phyloP scores from a whole-genome alignment of 768 basidiomycete genomes.

The Lentinula sp. region DNA sequence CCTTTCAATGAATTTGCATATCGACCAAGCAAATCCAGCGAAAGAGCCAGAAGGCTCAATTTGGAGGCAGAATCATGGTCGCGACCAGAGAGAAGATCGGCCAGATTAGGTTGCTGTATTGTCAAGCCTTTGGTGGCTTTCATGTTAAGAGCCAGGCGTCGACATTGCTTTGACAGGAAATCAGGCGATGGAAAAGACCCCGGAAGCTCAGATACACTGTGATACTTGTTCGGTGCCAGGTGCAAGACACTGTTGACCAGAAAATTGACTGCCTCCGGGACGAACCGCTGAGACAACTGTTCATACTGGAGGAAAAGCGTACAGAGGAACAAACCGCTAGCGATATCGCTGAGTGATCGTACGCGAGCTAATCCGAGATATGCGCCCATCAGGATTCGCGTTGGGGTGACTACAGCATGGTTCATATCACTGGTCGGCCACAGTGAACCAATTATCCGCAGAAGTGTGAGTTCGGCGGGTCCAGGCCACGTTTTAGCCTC shows the following conservation, averaged over 20 bases:
- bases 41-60: slow-evolving; percentile 58
- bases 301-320: slow-evolving; percentile 86
- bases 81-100: slow-evolving; percentile 26
- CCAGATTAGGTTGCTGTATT: slow-evolving; percentile 44
- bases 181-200: slow-evolving; percentile 72
- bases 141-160: slow-evolving; percentile 29
- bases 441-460: slow-evolving; percentile 72
- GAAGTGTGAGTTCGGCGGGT: slow-evolving; percentile 69
- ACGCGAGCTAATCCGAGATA: slow-evolving; percentile 85
- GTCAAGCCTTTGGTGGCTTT: slow-evolving; percentile 30
- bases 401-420: slow-evolving; percentile 82
- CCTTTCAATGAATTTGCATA: slow-evolving; percentile 76
- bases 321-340: slow-evolving; percentile 85
- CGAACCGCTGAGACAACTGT: slow-evolving; percentile 71
- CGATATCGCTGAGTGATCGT: slow-evolving; percentile 65
- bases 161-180: slow-evolving; percentile 45
- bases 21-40: slow-evolving; percentile 56
- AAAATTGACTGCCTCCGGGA: slow-evolving; percentile 90
- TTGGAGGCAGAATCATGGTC: slow-evolving; percentile 57
- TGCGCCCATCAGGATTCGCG: slow-evolving; percentile 83
- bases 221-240: slow-evolving; percentile 60
- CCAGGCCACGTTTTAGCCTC: slow-evolving; percentile 87
- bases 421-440: slow-evolving; percentile 97
- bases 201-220: slow-evolving; percentile 43
- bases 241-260: slow-evolving; percentile 63